phyloP scores from a whole-genome alignment of 2,329 filamentous ascomycete species.

The Laburnicola sp. region DNA sequence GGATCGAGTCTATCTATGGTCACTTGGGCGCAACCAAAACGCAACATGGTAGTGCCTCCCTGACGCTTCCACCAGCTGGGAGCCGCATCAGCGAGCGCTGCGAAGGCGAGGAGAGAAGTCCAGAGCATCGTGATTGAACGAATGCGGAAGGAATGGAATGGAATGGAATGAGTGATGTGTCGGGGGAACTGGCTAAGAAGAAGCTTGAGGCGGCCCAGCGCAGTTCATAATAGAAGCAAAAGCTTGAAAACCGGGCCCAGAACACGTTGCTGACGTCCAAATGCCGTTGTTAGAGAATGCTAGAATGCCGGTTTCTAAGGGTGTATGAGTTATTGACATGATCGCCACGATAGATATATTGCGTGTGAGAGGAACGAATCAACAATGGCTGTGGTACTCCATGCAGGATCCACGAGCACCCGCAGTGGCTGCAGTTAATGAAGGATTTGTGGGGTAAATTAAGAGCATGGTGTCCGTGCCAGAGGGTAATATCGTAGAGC shows the following conservation, averaged over 20 bases:
- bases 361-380: not conserved
- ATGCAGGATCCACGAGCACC: not conserved
- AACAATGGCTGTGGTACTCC: not conserved
- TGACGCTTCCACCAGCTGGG: conserved; percentile 24
- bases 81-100: conserved; percentile 24
- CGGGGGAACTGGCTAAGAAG: conserved; percentile 8
- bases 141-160: conserved; percentile 3
- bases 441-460: conserved; percentile 5
- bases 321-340: not conserved
- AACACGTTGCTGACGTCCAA: conserved; percentile 10
- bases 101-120: conserved; percentile 25
- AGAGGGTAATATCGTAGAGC: conserved; percentile 7
- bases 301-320: not conserved
- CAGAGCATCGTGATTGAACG: conserved; percentile 26
- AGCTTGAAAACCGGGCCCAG: not conserved
- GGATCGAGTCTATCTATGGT: conserved; percentile 40
- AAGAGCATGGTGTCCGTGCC: conserved; percentile 5
- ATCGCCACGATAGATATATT: conserved; percentile 4
- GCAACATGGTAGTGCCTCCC: conserved; percentile 34
- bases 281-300: conserved; percentile 12
- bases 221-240: conserved; percentile 11
- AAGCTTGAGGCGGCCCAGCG: conserved; percentile 4
- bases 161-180: conserved; percentile 7
- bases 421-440: conserved; percentile 1
- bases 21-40: conserved; percentile 38